Conservation (phyloP, 208 protist genomes). For the Leptomonas pyrrhocoris region DNA sequence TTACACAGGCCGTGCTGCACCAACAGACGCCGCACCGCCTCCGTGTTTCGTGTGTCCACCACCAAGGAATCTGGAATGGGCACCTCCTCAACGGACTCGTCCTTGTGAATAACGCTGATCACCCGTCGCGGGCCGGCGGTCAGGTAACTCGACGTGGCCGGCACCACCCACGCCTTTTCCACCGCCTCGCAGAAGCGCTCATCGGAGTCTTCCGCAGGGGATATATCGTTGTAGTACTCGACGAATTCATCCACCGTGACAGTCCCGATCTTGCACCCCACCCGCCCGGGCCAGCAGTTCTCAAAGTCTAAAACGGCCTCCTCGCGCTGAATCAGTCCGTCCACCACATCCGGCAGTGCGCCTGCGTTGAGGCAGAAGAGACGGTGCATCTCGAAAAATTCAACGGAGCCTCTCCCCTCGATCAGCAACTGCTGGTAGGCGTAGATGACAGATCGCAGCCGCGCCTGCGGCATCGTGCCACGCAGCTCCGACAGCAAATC, state of each 20-base stretch:
- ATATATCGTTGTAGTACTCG: constrained; percentile 93
- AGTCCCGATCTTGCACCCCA: constrained; percentile 60
- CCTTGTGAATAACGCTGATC: constrained; percentile 67
- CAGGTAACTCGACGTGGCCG: constrained; percentile 64
- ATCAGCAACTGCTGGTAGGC: constrained; percentile 78
- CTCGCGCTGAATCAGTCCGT: constrained; percentile 59
- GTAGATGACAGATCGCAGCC: constrained; percentile 63
- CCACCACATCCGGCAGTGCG: constrained; percentile 69
- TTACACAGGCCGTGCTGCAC: constrained; percentile 68
- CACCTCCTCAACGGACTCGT: constrained; percentile 64
- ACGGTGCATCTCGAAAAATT: constrained; percentile 74
- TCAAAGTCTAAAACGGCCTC: constrained; percentile 87
- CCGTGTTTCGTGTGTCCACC: constrained; percentile 48
- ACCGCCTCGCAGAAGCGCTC: constrained; percentile 82
- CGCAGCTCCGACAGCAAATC: constrained; percentile 83
- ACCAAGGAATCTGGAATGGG: constrained; percentile 72
- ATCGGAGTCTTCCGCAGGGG: constrained; percentile 72
- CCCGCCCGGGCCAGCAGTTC: constrained; percentile 70
- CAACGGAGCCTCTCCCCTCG: constrained; percentile 76
- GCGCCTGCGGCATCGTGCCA: constrained; percentile 63
- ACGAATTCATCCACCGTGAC: constrained; percentile 85
- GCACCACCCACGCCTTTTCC: constrained; percentile 76
- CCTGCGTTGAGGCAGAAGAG: constrained; percentile 71
- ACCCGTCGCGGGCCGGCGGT: constrained; percentile 45
- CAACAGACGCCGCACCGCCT: constrained; percentile 60